A percentile compares a stretch with the other conserved stretches of the same genome.
Conservation (phyloP, 306 rosid genomes). For the Carpinus fangiana region DNA sequence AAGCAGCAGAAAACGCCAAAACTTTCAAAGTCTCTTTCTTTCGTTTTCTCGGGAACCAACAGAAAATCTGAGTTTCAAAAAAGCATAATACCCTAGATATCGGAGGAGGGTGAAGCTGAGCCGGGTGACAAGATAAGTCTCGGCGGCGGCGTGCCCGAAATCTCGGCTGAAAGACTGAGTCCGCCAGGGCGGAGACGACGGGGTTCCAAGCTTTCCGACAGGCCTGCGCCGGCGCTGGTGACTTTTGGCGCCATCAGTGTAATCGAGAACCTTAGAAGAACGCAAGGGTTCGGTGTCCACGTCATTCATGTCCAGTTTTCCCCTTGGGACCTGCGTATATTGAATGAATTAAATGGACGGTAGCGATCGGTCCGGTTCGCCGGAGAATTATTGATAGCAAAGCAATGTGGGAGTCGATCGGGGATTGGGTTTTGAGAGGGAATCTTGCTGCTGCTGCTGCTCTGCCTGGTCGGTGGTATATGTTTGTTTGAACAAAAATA, state of each 20-base stretch:
- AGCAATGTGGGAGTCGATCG: neutral
- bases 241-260: neutral
- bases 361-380: neutral
- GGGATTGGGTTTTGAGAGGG: neutral
- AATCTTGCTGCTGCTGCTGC: neutral
- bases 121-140: conserved; percentile 1
- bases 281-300: neutral
- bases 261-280: neutral
- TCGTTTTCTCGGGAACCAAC: too few relatives aligned
- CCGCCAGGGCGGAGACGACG: neutral
- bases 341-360: neutral
- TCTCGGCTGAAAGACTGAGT: neutral
- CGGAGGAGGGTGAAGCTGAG: conserved; percentile 2
- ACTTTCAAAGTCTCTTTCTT: too few relatives aligned
- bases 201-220: neutral
- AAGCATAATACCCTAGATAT: neutral
- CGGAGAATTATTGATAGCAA: neutral
- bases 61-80: neutral
- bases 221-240: neutral
- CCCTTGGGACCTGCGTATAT: neutral
- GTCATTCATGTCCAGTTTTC: neutral
- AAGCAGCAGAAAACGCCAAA: too few relatives aligned
- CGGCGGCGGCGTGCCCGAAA: neutral
- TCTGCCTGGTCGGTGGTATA: too few relatives aligned
- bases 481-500: neutral